Conservation (phyloP, 2,329 filamentous ascomycete genomes). For the Pestalotiopsis sp. region DNA sequence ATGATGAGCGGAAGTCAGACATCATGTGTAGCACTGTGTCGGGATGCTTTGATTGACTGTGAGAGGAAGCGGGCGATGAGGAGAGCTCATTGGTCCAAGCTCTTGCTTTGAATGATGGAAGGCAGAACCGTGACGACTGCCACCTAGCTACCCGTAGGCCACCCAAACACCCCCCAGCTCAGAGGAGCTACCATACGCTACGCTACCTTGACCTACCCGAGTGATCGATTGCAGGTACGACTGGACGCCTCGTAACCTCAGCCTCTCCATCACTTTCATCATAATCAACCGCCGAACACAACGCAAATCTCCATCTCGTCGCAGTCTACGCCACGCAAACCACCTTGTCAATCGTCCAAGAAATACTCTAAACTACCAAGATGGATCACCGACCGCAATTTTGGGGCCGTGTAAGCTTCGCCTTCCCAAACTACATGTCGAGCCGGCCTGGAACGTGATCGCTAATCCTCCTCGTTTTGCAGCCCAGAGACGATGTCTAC, state of each 20-base stretch:
- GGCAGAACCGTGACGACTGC: conserved; percentile 20
- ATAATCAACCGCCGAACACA: conserved; percentile 17
- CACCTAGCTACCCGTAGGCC: background rate
- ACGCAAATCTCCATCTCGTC: background rate
- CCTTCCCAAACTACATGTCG: background rate
- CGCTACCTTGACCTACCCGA: background rate
- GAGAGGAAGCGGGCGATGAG: background rate
- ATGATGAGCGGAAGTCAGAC: background rate
- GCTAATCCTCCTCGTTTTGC: conserved; percentile 14
- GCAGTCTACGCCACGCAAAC: background rate
- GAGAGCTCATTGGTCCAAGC: conserved; percentile 9
- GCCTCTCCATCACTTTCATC: conserved; percentile 13
- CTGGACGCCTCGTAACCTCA: background rate
- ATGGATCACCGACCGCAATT: conserved; percentile 77
- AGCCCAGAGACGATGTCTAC: conserved; percentile 98
- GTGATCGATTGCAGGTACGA: background rate
- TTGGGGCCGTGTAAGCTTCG: conserved; percentile 68
- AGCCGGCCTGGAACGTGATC: conserved; percentile 23
- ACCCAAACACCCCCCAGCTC: background rate
- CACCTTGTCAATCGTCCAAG: conserved; percentile 3
- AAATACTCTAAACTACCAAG: background rate
- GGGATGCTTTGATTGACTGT: background rate
- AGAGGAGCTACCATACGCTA: background rate
- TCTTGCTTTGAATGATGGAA: conserved; percentile 1
- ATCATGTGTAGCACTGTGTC: background rate